Conservation (phyloP, 352 stramenopile genomes). For the Nothophytophthora sp. region DNA sequence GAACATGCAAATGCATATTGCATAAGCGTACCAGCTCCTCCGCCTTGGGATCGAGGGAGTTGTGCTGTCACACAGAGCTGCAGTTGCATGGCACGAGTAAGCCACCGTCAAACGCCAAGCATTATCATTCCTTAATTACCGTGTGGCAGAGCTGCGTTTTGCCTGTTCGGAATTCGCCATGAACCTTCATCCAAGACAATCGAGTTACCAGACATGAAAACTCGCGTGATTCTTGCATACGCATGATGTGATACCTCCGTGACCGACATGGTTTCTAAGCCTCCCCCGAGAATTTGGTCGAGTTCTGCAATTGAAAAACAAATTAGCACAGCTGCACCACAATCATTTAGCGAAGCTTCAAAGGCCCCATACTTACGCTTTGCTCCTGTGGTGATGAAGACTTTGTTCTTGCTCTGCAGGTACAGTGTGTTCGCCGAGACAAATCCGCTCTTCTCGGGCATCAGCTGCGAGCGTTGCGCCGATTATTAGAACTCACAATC, state of each 20-base stretch:
- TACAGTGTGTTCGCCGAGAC: constrained; percentile 71
- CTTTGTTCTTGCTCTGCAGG: constrained; percentile 67
- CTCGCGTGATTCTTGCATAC: too few relatives aligned
- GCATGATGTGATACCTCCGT: constrained; percentile 92
- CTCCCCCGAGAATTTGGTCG: constrained; percentile 84
- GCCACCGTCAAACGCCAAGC: not conserved
- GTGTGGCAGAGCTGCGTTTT: constrained; percentile 96
- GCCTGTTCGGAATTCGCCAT: constrained; percentile 93
- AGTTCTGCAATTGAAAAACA: constrained; percentile 46
- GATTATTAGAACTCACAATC: not conserved
- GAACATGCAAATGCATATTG: too few relatives aligned
- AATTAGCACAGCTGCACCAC: constrained; percentile 8
- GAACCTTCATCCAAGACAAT: constrained; percentile 52
- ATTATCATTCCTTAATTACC: constrained; percentile 23
- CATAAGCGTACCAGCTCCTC: constrained; percentile 65
- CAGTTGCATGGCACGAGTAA: not conserved
- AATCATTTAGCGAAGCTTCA: too few relatives aligned
- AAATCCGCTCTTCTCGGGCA: constrained; percentile 77
- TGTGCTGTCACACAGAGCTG: constrained; percentile 84
- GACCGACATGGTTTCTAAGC: constrained; percentile 90
- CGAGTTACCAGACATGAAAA: not conserved
- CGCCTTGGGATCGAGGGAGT: constrained; percentile 81
- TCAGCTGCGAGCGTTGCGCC: constrained; percentile 37
- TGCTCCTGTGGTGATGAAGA: constrained; percentile 80
- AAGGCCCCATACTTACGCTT: constrained; percentile 66